phyloP scores from a whole-genome alignment of 106 monocot genomes.

The Triglochin maritima region DNA sequence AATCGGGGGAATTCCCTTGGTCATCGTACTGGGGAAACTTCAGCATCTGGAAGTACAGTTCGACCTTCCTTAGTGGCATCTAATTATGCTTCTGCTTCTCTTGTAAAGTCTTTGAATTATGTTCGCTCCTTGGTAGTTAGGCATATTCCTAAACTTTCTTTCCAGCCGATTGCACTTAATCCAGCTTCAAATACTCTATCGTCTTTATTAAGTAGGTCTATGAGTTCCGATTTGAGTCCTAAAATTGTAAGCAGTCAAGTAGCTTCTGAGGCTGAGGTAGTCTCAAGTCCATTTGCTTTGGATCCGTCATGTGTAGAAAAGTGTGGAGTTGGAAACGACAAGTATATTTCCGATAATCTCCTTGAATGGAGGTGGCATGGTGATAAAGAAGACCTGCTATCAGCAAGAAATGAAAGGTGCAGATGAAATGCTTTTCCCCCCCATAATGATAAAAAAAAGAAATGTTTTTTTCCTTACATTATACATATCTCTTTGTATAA shows the following conservation, averaged over 20 bases:
- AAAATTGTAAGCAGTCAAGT: constrained; percentile 39
- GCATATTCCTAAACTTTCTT: constrained; percentile 73
- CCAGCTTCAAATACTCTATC: constrained; percentile 42
- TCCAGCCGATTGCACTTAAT: constrained; percentile 49
- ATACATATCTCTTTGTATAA: neutral
- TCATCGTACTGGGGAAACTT: constrained; percentile 23
- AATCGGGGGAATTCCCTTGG: constrained; percentile 29
- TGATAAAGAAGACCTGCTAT: constrained; percentile 34
- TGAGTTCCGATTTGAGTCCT: constrained; percentile 50
- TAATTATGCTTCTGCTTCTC: constrained; percentile 64
- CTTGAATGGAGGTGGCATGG: constrained; percentile 62
- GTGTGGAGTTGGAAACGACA: constrained; percentile 27
- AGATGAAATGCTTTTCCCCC: neutral
- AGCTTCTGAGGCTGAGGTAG: constrained; percentile 37
- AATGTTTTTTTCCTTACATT: neutral
- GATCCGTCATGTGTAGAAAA: constrained; percentile 23
- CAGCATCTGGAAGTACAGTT: constrained; percentile 18
- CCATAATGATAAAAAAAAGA: neutral
- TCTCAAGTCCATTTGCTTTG: constrained; percentile 22
- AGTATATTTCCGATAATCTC: constrained; percentile 56
- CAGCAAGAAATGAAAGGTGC: constrained; percentile 41
- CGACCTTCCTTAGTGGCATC: constrained; percentile 19
- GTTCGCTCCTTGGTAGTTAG: constrained; percentile 81
- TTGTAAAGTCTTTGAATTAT: constrained; percentile 86
- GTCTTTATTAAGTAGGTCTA: constrained; percentile 52